These are phyloP conservation scores for Streptanthus diversifolius DNA, from an alignment of 345 rosid genomes.

Conservation along the genomic window DNA sequence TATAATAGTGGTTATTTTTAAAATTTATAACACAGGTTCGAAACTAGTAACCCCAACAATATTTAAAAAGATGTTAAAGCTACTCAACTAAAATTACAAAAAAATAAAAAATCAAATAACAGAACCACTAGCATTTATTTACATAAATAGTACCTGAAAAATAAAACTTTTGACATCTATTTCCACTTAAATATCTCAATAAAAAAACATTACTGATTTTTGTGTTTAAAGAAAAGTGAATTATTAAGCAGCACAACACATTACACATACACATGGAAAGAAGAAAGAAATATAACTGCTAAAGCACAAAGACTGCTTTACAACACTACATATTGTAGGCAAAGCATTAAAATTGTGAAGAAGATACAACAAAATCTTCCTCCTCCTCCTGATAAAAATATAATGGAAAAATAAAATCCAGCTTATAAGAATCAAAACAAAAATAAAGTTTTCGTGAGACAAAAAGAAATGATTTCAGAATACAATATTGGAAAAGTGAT, in stretches of 20 bases:
- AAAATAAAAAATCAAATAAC: background rate
- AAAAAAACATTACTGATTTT: background rate
- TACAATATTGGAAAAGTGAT: constrained; percentile 15
- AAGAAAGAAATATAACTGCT: constrained; percentile 1
- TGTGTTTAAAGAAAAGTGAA: background rate
- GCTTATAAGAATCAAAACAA: constrained; percentile 27
- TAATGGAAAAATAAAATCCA: constrained; percentile 11
- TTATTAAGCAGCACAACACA: constrained; percentile 13
- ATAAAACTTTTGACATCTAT: background rate
- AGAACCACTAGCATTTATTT: background rate
- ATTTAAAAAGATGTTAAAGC: too few relatives aligned
- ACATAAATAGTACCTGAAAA: background rate
- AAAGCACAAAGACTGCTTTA: constrained; percentile 29
- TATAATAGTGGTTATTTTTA: too few relatives aligned
- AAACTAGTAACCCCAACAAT: too few relatives aligned
- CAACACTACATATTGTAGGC: constrained; percentile 21
- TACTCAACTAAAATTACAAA: too few relatives aligned
- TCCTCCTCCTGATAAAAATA: background rate
- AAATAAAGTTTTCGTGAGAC: constrained; percentile 12
- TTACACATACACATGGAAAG: constrained; percentile 13
- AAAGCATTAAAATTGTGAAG: constrained; percentile 25
- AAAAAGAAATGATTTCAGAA: constrained; percentile 3
- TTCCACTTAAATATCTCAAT: background rate
- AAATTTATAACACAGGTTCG: too few relatives aligned
- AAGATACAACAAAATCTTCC: constrained; percentile 20